Base-by-base conservation (phyloP, 2,329 filamentous ascomycete species). In the Aciculosporium take region DNA sequence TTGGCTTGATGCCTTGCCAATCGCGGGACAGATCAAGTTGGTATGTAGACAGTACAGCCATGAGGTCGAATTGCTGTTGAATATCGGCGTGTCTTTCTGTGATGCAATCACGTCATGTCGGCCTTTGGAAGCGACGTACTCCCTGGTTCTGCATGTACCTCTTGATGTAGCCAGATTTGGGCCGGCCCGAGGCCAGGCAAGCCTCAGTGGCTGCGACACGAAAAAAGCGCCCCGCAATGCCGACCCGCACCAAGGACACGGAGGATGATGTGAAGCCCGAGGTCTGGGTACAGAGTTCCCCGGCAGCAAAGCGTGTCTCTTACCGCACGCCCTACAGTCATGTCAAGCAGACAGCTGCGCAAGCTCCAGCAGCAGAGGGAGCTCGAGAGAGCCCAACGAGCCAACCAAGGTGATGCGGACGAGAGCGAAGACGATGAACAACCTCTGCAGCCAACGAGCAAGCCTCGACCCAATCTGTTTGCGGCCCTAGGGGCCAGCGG, bases 281-380 rank as follows among this genome's bases (percentile, higher is more conserved):
- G n/a, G n/a, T n/a, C n/a, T n/a, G n/a, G n/a, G n/a, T n/a, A n/a
- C n/a, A n/a, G n/a, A n/a, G n/a, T n/a, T n/a, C n/a, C n/a, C n/a
- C n/a, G n/a, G n/a, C n/a, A n/a, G n/a, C n/a, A n/a, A n/a, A n/a
- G n/a, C n/a, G n/a, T n/a, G n/a, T n/a, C n/a, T n/a, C n/a, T n/a
- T n/a, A n/a, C n/a, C n/a, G n/a, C n/a, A n/a, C 30, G 17, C 15
- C 30, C 12, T 23, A 39, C 10, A 15, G 13, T 33, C 30, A 73
- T 73, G 69, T 72, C 69, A 17, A 71, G 59, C 42, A 59, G 69
- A 36, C 69, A 73, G 48, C 53, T 73, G 33, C 66, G 69, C 35
- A 72, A 68, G 55, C 58, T 73, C 28, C 68, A 68, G 43, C 64
- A 69, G 54, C 66, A 70, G 55, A 61, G 63, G 37, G 67, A 71